Conservation (phyloP, 805 yeast species). For the Kazachstania africana region DNA sequence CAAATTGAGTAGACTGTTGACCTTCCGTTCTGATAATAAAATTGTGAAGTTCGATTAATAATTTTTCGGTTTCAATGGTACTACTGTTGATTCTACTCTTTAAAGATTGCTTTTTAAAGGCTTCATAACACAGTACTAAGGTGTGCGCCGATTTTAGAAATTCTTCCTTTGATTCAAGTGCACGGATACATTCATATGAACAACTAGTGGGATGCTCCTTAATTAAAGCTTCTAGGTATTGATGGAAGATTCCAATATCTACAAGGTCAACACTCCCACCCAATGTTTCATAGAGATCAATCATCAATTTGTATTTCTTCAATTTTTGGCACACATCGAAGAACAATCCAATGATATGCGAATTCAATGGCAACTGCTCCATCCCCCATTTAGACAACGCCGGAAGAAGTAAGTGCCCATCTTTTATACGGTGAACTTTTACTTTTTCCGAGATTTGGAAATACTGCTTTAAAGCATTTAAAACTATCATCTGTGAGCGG, state of each 20-base stretch:
- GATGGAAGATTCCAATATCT: constrained; percentile 14
- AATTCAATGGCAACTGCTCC: too few species aligned
- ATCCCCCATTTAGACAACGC: constrained; percentile 11
- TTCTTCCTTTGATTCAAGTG: too few species aligned
- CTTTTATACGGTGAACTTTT: too few species aligned
- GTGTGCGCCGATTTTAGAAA: constrained; percentile 11
- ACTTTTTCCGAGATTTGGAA: constrained; percentile 2
- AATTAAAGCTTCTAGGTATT: constrained; percentile 6
- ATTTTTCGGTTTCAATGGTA: constrained; percentile 2
- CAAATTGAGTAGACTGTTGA: constrained; percentile 4
- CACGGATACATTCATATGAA: constrained; percentile 8
- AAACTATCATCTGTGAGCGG: too few species aligned
- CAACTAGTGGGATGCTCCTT: constrained; percentile 9
- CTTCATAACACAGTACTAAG: constrained; percentile 14
- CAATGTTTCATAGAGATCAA: too few species aligned
- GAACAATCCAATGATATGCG: too few species aligned
- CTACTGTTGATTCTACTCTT: constrained; percentile 8
- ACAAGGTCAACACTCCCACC: constrained; percentile 8
- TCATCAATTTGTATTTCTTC: too few species aligned
- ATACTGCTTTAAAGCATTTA: constrained; percentile 5
- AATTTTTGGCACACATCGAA: too few species aligned
- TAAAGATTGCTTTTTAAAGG: constrained; percentile 16
- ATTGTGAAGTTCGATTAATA: constrained; percentile 7
- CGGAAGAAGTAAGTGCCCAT: too few species aligned
- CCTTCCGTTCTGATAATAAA: constrained; percentile 14